phyloP scores from a whole-genome alignment of 208 protist species.

The Trypanosoma avium region DNA sequence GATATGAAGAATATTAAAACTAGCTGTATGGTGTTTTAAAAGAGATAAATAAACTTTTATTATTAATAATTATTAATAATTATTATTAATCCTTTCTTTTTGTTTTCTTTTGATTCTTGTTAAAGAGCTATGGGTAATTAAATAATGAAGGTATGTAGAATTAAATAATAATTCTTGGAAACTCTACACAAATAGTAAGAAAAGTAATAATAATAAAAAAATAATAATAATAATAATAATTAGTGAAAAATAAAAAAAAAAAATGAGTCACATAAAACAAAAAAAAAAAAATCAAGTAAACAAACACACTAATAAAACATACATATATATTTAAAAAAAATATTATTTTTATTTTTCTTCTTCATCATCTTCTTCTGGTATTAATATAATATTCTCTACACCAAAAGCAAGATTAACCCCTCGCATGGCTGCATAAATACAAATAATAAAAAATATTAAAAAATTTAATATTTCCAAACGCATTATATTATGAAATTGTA shows the following conservation, averaged over 20 bases:
- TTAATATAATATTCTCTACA: background rate
- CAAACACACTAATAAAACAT: conserved; percentile 9
- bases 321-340: conserved; percentile 3
- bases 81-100: background rate
- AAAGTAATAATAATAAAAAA: too few species aligned
- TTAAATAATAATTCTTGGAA: too few species aligned
- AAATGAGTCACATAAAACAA: background rate
- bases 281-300: conserved; percentile 18
- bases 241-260: conserved; percentile 5
- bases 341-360: background rate
- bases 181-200: too few species aligned
- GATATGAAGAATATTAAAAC: too few species aligned
- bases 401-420: background rate
- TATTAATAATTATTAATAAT: too few species aligned
- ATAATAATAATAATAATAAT: background rate
- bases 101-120: background rate
- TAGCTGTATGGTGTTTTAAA: too few species aligned
- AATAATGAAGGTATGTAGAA: too few species aligned
- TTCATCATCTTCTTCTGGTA: background rate
- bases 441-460: background rate
- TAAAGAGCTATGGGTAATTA: background rate
- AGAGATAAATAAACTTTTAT: too few species aligned
- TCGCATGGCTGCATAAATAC: background rate
- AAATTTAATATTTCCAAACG: background rate
- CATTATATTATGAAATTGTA: background rate